These are phyloP conservation scores for Chrysanthemum seticuspe DNA, from an alignment of 129 eudicot species.

Conservation along the genomic window DNA sequence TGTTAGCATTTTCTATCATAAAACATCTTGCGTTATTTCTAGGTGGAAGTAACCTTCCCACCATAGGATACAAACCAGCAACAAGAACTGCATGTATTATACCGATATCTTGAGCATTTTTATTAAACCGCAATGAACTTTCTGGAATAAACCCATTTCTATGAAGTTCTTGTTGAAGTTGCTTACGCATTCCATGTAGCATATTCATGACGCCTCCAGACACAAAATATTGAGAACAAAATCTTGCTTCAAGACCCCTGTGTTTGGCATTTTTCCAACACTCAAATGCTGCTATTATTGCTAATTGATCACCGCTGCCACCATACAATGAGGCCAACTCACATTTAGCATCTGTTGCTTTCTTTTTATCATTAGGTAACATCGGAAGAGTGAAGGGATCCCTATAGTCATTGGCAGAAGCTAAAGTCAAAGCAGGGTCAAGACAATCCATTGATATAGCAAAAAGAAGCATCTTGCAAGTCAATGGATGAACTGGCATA, in stretches of 20 bases:
- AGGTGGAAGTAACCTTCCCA: conserved; percentile 66
- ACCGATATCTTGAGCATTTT: conserved; percentile 68
- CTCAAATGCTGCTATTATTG: conserved; percentile 82
- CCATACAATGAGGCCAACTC: conserved; percentile 80
- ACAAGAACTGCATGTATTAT: conserved; percentile 79
- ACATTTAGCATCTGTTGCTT: conserved; percentile 60
- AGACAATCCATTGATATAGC: conserved; percentile 82
- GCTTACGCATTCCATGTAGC: conserved; percentile 74
- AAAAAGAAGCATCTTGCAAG: conserved; percentile 93
- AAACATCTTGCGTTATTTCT: conserved; percentile 33
- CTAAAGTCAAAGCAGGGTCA: conserved; percentile 96
- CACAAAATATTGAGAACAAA: conserved; percentile 71
- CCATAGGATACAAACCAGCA: conserved; percentile 89
- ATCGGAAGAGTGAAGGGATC: conserved; percentile 85
- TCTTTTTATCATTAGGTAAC: conserved; percentile 59
- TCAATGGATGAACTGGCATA: conserved; percentile 90
- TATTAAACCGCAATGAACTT: conserved; percentile 47
- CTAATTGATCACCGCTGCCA: conserved; percentile 86
- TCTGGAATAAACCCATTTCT: conserved; percentile 63
- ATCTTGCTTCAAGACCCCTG: conserved; percentile 62
- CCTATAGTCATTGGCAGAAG: conserved; percentile 79
- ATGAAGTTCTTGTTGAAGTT: conserved; percentile 57
- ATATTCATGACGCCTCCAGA: conserved; percentile 71
- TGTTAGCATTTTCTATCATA: conserved; percentile 53
- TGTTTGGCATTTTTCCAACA: conserved; percentile 80